phyloP scores from a whole-genome alignment of 2,329 filamentous ascomycete species.

The Chaetoscypha palmicola region DNA sequence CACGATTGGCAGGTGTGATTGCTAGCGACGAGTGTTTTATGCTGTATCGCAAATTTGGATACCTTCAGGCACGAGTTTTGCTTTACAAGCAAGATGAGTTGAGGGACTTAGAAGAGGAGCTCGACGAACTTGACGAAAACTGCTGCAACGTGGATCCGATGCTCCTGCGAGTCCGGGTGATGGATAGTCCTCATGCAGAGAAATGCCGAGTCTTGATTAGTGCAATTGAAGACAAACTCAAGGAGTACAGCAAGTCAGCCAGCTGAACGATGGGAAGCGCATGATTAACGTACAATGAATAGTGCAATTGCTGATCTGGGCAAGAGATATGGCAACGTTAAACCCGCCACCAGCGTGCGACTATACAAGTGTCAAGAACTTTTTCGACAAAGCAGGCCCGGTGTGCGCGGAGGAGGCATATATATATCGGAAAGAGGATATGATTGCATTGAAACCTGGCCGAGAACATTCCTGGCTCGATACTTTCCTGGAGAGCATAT shows the following conservation, averaged over 20 bases:
- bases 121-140: slow-evolving; percentile 5
- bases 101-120: slow-evolving; percentile 3
- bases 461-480: slow-evolving; percentile 36
- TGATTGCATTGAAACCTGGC: slow-evolving; percentile 33
- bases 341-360: slow-evolving; percentile 28
- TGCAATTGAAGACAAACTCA: slow-evolving; percentile 13
- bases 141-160: neutral
- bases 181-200: slow-evolving; percentile 1
- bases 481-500: slow-evolving; percentile 27
- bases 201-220: slow-evolving; percentile 5
- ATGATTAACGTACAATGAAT: too few relatives aligned
- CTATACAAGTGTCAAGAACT: slow-evolving; percentile 28
- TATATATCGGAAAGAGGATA: slow-evolving; percentile 33
- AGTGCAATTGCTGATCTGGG: slow-evolving; percentile 16
- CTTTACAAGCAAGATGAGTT: slow-evolving; percentile 12
- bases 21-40: slow-evolving; percentile 35
- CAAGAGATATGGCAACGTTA: slow-evolving; percentile 24
- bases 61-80: slow-evolving; percentile 32
- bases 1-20: slow-evolving; percentile 32
- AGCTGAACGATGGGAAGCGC: too few relatives aligned
- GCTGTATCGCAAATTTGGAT: slow-evolving; percentile 35
- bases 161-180: slow-evolving; percentile 6
- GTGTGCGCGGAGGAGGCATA: slow-evolving; percentile 22
- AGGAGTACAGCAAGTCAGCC: too few relatives aligned
- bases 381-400: slow-evolving; percentile 23